Evolutionary conservation across 345 rosid species (phyloP).

Genomic region (Citropsis articulata): DNA sequence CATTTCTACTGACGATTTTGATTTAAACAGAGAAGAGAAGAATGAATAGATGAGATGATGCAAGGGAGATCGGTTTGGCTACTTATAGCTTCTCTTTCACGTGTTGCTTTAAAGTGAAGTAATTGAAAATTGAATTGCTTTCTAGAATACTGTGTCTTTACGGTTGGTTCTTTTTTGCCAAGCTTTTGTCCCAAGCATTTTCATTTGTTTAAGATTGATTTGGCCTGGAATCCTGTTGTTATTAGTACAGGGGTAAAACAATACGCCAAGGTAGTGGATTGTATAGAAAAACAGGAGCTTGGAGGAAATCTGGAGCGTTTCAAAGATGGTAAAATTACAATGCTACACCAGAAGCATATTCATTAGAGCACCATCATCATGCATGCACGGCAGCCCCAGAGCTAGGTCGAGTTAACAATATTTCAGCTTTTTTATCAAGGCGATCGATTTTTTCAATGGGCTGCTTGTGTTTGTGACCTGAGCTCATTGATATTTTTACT

Average conservation of each 20-base stretch:
- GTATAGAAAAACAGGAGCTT: neutral
- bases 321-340: neutral
- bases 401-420: no score
- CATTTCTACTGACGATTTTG: constrained; percentile 26
- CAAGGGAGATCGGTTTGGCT: constrained; percentile 5
- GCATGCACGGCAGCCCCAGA: no score
- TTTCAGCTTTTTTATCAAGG: no score
- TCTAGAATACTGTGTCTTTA: constrained; percentile 34
- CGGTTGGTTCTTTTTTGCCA: constrained; percentile 39
- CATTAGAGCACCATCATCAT: no score
- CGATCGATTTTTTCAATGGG: no score
- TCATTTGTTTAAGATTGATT: neutral
- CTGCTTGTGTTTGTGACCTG: no score
- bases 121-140: constrained; percentile 19
- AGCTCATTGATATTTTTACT: no score
- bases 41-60: constrained; percentile 7
- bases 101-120: constrained; percentile 50
- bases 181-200: constrained; percentile 39
- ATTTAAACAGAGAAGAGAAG: neutral
- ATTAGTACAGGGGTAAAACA: neutral
- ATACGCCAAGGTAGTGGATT: neutral
- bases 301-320: neutral
- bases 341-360: neutral
- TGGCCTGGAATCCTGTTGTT: neutral
- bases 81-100: constrained; percentile 5